Percentiles rank a stretch among this genome's conserved stretches.
Conservation (phyloP, 257 asterid genomes). For the Solanum habrochaites region DNA sequence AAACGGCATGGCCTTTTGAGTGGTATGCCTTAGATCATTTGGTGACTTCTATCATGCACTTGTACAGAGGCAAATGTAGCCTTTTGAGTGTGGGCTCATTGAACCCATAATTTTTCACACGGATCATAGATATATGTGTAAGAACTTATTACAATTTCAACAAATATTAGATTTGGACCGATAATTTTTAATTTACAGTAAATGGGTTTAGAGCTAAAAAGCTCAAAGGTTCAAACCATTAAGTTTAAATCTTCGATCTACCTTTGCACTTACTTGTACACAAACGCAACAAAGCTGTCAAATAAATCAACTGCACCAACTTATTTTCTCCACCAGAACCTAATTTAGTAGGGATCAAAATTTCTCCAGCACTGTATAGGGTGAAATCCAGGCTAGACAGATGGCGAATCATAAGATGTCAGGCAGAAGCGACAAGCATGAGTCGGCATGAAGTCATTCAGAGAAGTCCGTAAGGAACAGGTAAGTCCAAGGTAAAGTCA, state of each 20-base stretch:
- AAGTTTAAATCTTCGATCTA: not conserved
- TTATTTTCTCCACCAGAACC: not conserved
- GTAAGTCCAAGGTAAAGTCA: too few species aligned
- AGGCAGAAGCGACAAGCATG: not conserved
- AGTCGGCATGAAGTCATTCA: not conserved
- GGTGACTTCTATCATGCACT: not conserved
- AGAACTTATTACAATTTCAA: not conserved
- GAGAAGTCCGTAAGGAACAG: not conserved
- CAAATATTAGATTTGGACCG: not conserved
- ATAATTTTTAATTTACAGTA: not conserved
- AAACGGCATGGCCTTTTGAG: not conserved
- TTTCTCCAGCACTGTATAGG: too few species aligned
- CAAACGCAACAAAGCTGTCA: not conserved
- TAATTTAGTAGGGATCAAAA: too few species aligned
- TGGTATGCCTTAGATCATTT: not conserved
- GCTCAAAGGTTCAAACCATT: not conserved
- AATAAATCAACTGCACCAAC: not conserved
- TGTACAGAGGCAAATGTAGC: not conserved
- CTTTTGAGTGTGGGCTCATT: not conserved
- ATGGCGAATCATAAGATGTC: not conserved
- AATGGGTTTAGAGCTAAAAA: not conserved
- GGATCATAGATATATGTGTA: not conserved
- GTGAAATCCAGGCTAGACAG: too few species aligned
- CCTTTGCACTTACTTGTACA: not conserved
- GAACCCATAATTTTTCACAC: not conserved